These are phyloP conservation scores for Nicotiana paniculata DNA, from an alignment of 257 asterid genomes.

Conservation along the genomic window DNA sequence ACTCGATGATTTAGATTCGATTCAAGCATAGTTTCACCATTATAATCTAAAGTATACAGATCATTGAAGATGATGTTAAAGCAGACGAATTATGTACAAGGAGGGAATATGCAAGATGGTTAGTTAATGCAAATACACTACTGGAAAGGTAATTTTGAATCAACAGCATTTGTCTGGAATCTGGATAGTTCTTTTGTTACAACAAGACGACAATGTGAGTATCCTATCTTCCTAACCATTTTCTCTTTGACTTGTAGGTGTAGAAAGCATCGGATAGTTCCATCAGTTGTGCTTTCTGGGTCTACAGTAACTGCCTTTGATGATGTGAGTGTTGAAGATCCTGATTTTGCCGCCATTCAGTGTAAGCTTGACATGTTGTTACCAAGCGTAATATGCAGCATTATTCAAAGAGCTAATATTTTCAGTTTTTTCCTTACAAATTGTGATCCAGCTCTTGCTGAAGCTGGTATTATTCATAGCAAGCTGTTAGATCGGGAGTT, in stretches of 20 bases:
- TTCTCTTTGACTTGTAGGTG: conserved; percentile 41
- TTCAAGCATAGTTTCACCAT: conserved; percentile 17
- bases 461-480: conserved; percentile 82
- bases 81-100: conserved; percentile 82
- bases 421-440: conserved; percentile 12
- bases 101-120: conserved; percentile 91
- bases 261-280: conserved; percentile 44
- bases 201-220: neutral
- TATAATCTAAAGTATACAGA: conserved; percentile 42
- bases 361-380: conserved; percentile 37
- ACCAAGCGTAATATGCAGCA: neutral
- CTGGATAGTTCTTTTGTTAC: neutral
- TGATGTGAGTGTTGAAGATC: conserved; percentile 67
- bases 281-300: conserved; percentile 68
- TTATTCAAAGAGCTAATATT: neutral
- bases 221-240: conserved; percentile 1
- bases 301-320: conserved; percentile 62
- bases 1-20: conserved; percentile 8
- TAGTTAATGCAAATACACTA: conserved; percentile 51
- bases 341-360: conserved; percentile 76
- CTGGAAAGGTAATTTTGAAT: conserved; percentile 60
- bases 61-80: conserved; percentile 64
- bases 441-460: conserved; percentile 63
- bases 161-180: neutral
- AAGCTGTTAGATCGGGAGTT: conserved; percentile 40